Evolutionary conservation across 139 green algal genomes (phyloP), one percentile per base, ranked within the genome.

Genomic region (Tetraselmis striata): DNA sequence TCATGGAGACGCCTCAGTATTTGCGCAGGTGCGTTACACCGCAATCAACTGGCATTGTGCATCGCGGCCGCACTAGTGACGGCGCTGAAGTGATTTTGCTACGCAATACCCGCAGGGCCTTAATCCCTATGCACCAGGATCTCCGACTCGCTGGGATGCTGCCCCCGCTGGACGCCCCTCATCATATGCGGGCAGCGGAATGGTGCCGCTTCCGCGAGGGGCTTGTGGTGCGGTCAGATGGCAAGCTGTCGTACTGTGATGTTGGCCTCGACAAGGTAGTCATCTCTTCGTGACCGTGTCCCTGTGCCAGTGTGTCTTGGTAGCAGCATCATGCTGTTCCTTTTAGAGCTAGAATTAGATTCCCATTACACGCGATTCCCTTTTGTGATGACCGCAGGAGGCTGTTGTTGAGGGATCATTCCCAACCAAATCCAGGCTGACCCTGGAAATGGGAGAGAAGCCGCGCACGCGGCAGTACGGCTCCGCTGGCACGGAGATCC

Each of bases 1-100:
- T 91, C 80, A 87, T 95, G 84, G 94, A 97, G 87, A 97, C 94
- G 1, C 94, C 94, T 1, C 94, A 95, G 81, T 97, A 97, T 85
- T 83, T 97, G 24, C 90, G 93, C 32, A 93, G 91, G 86, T 90
- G 74, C 0, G 75, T 88, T 27, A 79, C 85, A 18, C 82, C 82
- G 5, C 76, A 76, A 30, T n/a, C 79, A 88, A 59, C 81, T 30
- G 1, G 85, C 90, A 78, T 80, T 91, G 45, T 67, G 77, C 24
- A 79, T 89, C 0, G 85, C 82, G 32, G 84, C 32, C 0, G 27
- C 59, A 67, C 5, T 23, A n/a, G 26, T 78, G 32, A 31, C 31
- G 2, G 2, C n/a, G n/a, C n/a, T n/a, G n/a, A n/a, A n/a, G n/a
- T n/a, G n/a, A n/a, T n/a, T n/a, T n/a, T n/a, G n/a, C n/a, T n/a